Conservation (phyloP, 1,284 basidiomycete genomes). For the Flammula alnicola region DNA sequence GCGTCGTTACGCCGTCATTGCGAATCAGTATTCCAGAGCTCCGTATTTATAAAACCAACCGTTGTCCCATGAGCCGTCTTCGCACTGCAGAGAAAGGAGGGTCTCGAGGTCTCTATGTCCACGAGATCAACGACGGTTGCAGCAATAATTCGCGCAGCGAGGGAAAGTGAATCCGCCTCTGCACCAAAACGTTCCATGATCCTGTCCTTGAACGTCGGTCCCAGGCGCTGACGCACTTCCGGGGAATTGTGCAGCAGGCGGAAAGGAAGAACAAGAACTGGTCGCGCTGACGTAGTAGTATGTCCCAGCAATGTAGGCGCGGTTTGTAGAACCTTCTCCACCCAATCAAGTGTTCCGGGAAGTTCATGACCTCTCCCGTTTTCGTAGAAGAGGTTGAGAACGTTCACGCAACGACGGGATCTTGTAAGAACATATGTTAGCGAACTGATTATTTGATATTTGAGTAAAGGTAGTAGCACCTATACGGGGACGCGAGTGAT, state of each 20-base stretch:
- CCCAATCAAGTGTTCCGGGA: conserved; percentile 52
- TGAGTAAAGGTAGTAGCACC: conserved; percentile 24
- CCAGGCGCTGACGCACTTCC: conserved; percentile 37
- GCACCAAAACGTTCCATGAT: conserved; percentile 54
- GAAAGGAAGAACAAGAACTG: conserved; percentile 58
- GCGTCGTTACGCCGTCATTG: conserved; percentile 49
- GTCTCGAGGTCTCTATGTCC: conserved; percentile 45
- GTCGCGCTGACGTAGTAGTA: conserved; percentile 60
- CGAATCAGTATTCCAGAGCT: conserved; percentile 47
- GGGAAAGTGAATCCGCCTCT: conserved; percentile 49
- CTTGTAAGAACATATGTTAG: conserved; percentile 29
- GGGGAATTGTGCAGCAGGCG: conserved; percentile 46
- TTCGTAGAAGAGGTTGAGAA: conserved; percentile 9
- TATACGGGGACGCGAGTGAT: conserved; percentile 7
- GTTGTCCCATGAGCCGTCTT: conserved; percentile 55
- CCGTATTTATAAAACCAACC: conserved; percentile 57
- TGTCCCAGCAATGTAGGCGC: conserved; percentile 59
- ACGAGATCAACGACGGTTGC: conserved; percentile 45
- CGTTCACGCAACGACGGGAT: conserved; percentile 46
- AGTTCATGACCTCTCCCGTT: conserved; percentile 53
- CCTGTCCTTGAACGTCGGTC: conserved; percentile 46
- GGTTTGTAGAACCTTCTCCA: conserved; percentile 52
- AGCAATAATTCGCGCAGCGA: conserved; percentile 54
- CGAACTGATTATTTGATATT: conserved; percentile 56
- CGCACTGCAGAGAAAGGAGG: conserved; percentile 47